Evolutionary conservation across 2,329 filamentous ascomycete species (phyloP), one percentile per base, ranked within the genome.

Genomic region (Colletotrichum simmondsii): DNA sequence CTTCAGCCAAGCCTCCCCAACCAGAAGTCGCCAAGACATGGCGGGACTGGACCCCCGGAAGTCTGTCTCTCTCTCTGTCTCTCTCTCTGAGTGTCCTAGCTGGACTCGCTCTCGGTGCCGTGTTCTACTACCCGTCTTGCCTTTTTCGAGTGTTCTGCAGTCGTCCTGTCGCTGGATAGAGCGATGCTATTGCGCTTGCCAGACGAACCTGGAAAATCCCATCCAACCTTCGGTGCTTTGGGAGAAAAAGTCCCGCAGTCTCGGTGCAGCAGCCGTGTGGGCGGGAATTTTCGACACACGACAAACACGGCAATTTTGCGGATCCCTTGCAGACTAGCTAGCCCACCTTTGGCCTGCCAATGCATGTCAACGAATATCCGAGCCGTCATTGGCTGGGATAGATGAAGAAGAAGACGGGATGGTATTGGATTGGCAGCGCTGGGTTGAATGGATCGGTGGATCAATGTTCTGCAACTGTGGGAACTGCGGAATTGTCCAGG

Each of bases 241-340:
- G 37, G 16, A 42, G n/a, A 59, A 37, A 72, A 69, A 72, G 70
- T 69, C 65, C 70, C 65, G 65, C 65, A 59, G 42, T 12, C 54
- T 72, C 70, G 70, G 70, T 72, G 70, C 65, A 72, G 70, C 26
- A 72, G 65, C 70, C 65, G 70, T 68, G 58, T 72, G 65, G 69
- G 69, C 37, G 69, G 62, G 62, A 24, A 16, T 26, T 64, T 28
- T 28, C 62, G 53, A 65, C 63, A 59, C 56, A 52, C 63, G 63
- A 71, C 70, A 72, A 72, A 72, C 53, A 69, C 65, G 70, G 70
- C 65, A 69, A 69, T 69, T 72, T 72, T 69, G 70, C 70, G 65
- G 70, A 69, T 30, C 69, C 26, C 19, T 22, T 7, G 30, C 60
- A 19, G 37, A 26, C 12, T 22, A 52, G 42, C 19, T 24, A 30